phyloP scores from a whole-genome alignment of 2,329 filamentous ascomycete species.

The Alternaria ventricosa region DNA sequence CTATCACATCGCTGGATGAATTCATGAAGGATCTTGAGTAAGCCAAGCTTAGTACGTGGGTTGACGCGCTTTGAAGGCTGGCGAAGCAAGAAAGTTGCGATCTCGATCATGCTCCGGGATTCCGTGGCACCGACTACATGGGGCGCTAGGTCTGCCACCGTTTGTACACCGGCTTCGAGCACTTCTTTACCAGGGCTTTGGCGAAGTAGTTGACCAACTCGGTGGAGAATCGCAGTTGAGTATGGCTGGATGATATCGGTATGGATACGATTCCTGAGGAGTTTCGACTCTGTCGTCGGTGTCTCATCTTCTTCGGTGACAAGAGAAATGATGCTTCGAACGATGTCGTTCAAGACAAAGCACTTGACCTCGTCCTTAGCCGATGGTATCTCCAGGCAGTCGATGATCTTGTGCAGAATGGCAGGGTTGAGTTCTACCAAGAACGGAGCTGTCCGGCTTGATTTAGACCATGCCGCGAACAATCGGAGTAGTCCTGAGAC shows the following conservation, averaged over 20 bases:
- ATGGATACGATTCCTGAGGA: conserved; percentile 55
- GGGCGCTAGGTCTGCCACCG: conserved; percentile 71
- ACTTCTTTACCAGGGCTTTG: conserved; percentile 72
- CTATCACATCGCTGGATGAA: conserved; percentile 74
- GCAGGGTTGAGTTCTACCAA: conserved; percentile 66
- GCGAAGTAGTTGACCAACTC: conserved; percentile 61
- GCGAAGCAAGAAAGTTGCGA: conserved; percentile 79
- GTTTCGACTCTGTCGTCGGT: conserved; percentile 57
- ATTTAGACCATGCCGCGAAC: conserved; percentile 79
- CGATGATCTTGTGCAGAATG: conserved; percentile 73
- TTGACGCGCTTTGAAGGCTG: conserved; percentile 85
- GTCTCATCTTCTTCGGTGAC: conserved; percentile 15
- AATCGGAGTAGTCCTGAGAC: conserved; percentile 83
- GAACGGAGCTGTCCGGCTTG: conserved; percentile 70
- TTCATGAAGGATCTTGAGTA: conserved; percentile 80
- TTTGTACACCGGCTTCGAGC: conserved; percentile 78
- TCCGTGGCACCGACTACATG: conserved; percentile 58
- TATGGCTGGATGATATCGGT: conserved; percentile 65
- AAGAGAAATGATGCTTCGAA: conserved; percentile 58
- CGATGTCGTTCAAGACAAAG: conserved; percentile 75
- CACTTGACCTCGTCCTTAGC: conserved; percentile 86
- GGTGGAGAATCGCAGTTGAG: conserved; percentile 69
- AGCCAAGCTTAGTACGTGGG: conserved; percentile 79
- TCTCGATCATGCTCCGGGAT: conserved; percentile 77
- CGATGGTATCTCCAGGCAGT: conserved; percentile 73